Conservation (phyloP, 345 rosid species). For the Bruguiera gymnorhiza region DNA sequence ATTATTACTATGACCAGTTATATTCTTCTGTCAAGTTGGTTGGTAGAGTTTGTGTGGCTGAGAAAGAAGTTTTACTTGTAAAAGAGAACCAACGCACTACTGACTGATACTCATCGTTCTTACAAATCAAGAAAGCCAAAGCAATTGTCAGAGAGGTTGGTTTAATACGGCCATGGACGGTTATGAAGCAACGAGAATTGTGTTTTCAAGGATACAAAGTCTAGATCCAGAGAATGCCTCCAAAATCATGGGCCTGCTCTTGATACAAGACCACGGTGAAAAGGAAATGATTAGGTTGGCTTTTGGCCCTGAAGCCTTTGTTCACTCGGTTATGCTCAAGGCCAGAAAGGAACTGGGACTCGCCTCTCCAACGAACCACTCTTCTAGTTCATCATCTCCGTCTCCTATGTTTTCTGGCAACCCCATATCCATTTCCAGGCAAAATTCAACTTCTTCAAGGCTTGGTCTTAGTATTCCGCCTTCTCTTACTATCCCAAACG, state of each 20-base stretch:
- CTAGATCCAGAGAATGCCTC: conserved; percentile 88
- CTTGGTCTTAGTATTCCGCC: conserved; percentile 37
- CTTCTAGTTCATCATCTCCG: conserved; percentile 51
- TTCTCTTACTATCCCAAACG: conserved; percentile 38
- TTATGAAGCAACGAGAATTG: conserved; percentile 85
- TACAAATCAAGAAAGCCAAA: conserved; percentile 4
- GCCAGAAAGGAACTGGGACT: conserved; percentile 72
- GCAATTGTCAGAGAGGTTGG: background rate
- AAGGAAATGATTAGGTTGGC: conserved; percentile 93
- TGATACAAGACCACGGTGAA: conserved; percentile 90
- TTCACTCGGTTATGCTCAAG: conserved; percentile 63
- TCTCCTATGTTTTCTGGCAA: conserved; percentile 39
- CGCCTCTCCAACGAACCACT: conserved; percentile 35
- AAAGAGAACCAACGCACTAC: background rate
- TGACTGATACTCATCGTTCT: background rate
- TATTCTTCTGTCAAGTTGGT: conserved; percentile 33
- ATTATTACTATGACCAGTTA: conserved; percentile 12
- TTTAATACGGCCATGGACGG: conserved; percentile 57
- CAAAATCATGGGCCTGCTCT: conserved; percentile 88
- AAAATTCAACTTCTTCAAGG: conserved; percentile 35
- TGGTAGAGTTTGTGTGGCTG: conserved; percentile 53
- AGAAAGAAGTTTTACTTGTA: conserved; percentile 48
- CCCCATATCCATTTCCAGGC: conserved; percentile 37
- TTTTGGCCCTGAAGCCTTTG: conserved; percentile 76
- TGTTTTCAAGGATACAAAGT: conserved; percentile 75